Evolutionary conservation across 2,329 filamentous ascomycete species (phyloP).

Genomic region (Verticillium isaacii): DNA sequence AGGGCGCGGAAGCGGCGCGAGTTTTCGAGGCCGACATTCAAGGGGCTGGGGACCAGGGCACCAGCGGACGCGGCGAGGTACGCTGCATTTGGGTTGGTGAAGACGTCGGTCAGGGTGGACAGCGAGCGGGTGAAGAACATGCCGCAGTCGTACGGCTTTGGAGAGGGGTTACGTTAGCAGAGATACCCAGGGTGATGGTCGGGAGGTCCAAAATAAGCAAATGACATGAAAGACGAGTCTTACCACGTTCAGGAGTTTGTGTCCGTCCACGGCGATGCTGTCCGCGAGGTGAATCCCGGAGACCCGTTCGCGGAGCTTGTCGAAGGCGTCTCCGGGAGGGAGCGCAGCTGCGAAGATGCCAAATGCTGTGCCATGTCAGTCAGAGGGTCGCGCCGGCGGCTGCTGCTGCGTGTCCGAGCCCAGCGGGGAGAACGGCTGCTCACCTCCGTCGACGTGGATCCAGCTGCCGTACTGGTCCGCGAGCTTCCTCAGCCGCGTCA

Average conservation of each 20-base stretch:
- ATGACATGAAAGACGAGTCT: conserved; percentile 20
- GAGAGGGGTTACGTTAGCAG: not conserved
- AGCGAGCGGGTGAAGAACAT: conserved; percentile 75
- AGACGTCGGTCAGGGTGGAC: conserved; percentile 56
- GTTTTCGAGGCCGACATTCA: conserved; percentile 87
- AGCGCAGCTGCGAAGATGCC: conserved; percentile 74
- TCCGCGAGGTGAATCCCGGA: conserved; percentile 76
- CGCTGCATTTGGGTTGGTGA: conserved; percentile 79
- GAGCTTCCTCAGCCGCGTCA: conserved; percentile 58
- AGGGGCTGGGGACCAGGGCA: conserved; percentile 63
- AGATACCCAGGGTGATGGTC: not conserved
- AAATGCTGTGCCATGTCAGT: conserved; percentile 55
- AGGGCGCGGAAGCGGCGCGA: conserved; percentile 85
- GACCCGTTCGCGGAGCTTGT: conserved; percentile 40
- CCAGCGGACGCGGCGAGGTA: conserved; percentile 56
- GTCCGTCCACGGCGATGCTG: conserved; percentile 80
- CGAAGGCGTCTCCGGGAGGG: conserved; percentile 51
- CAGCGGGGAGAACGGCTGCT: conserved; percentile 13
- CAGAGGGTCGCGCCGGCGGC: too few species aligned
- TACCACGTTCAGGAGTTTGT: conserved; percentile 89
- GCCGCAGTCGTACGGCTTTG: conserved; percentile 80
- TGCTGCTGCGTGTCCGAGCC: not conserved
- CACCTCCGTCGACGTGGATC: conserved; percentile 82
- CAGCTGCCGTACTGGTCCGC: conserved; percentile 73
- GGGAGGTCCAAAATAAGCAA: not conserved